These are phyloP conservation scores for Rubroboletus satanas DNA, from an alignment of 768 basidiomycete species.

Conservation along the genomic window DNA sequence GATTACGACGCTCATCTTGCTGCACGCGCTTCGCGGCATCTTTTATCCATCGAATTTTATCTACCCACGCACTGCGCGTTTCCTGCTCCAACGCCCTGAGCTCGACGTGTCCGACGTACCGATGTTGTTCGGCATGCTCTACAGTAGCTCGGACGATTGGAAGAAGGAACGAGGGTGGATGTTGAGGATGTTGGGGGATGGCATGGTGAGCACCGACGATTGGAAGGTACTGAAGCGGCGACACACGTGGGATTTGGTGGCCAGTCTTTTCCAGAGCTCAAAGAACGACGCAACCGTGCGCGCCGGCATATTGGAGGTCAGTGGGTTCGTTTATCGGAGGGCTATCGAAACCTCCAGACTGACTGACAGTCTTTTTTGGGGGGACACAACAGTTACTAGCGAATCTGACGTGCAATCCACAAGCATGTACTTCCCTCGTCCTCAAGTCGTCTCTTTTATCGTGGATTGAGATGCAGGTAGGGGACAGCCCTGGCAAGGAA, in stretches of 20 bases:
- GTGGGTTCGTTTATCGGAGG: constrained; percentile 11
- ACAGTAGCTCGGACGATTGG: constrained; percentile 75
- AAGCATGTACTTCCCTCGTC: constrained; percentile 68
- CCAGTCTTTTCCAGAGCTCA: constrained; percentile 74
- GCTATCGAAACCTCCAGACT: background rate
- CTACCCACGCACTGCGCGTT: constrained; percentile 81
- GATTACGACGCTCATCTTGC: constrained; percentile 74
- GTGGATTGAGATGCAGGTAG: constrained; percentile 80
- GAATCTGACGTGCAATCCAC: constrained; percentile 64
- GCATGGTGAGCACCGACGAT: constrained; percentile 69
- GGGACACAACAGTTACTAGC: constrained; percentile 54
- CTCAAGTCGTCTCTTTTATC: constrained; percentile 67
- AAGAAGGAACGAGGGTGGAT: constrained; percentile 91
- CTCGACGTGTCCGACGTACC: constrained; percentile 83
- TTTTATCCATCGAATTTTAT: constrained; percentile 88
- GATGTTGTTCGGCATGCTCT: constrained; percentile 85
- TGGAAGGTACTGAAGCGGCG: constrained; percentile 78
- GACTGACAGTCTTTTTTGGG: background rate
- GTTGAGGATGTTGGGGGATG: constrained; percentile 74
- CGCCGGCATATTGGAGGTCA: constrained; percentile 63
- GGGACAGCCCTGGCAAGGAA: constrained; percentile 30
- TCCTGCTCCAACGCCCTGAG: constrained; percentile 84
- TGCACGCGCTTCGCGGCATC: constrained; percentile 75
- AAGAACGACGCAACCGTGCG: constrained; percentile 49
- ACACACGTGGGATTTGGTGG: constrained; percentile 85